These are phyloP conservation scores for Eremochloa ophiuroides DNA, from an alignment of 176 grass and related monocot species.

Conservation along the genomic window DNA sequence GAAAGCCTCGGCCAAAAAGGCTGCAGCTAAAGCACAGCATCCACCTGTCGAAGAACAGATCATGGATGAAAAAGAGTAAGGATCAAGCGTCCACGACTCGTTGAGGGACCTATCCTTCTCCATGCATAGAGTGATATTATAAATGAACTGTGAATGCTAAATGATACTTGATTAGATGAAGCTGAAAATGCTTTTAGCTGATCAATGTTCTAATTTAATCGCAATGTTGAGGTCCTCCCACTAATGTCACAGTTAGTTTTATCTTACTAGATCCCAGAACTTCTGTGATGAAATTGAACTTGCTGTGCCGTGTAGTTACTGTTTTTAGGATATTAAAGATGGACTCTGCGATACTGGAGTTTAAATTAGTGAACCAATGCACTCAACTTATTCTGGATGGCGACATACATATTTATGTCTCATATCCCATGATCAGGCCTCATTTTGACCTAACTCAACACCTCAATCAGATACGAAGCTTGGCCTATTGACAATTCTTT, in stretches of 20 bases:
- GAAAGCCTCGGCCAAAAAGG: constrained; percentile 64
- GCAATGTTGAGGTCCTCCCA: background rate
- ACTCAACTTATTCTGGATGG: background rate
- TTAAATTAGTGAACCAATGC: background rate
- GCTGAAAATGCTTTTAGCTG: background rate
- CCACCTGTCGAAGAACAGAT: constrained; percentile 75
- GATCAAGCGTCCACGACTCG: background rate
- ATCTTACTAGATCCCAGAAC: background rate
- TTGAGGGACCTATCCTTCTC: background rate
- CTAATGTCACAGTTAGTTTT: background rate
- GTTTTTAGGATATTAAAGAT: background rate
- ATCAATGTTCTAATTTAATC: background rate
- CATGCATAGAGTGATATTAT: background rate
- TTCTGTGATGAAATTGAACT: background rate
- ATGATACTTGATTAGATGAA: background rate
- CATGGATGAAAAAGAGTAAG: constrained; percentile 93
- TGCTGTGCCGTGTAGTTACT: background rate
- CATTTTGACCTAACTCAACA: background rate
- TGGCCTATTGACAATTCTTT: background rate
- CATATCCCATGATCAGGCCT: background rate
- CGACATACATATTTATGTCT: background rate
- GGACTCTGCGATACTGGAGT: background rate
- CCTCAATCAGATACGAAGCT: background rate
- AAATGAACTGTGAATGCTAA: constrained; percentile 7
- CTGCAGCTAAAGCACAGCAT: constrained; percentile 52